Base-by-base conservation (phyloP, 129 eudicot species). In the Flaveria bidentis region DNA sequence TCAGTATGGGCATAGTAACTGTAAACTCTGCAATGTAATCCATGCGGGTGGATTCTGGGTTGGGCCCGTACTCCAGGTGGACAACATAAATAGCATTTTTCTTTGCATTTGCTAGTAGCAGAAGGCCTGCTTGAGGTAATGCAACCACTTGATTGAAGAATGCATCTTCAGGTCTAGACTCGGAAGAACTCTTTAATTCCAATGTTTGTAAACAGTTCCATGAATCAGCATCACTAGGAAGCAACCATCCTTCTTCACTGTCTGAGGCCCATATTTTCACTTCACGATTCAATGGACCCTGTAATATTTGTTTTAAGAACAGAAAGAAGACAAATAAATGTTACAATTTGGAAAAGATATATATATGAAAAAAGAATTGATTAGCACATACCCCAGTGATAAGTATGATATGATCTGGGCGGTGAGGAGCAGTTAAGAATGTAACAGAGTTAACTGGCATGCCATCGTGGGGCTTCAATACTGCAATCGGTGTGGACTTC, bases 171-270 rank as follows among this genome's bases (percentile, higher is more conserved):
- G 70, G 64, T 49, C 78, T 84, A 73, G 89, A 72, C 46, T 72
- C 86, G 16, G 85, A 86, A 44, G 99, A 95, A 77, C 97, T 91
- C 82, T 84, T 89, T 69, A 95, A 70, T 63, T 91, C 99, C 72
- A 95, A 82, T 45, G 92, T 89, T 82, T 95, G 99, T 51, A 84
- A 83, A 70, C 99, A 95, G 69, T 74, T 79, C 99, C 99, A 95
- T 51, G 99, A 91, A 77, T 95, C 97, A 46, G 96, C 82, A 81
- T 95, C 99, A 76, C 99, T 88, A 25, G 97, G 94, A 71, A 91
- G 96, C 86, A 95, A 79, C 97, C 97, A 95, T 65, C 99, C 99
- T 86, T 95, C 99, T 83, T 95, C 99, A 84, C 93, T 87, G 41
- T 90, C 86, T 44, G 95, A 95, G 46, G 86, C 89, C 99, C 99